Evolutionary conservation across 2,329 filamentous ascomycete species (phyloP), one percentile per base, ranked within the genome.

Genomic region (Sporothrix inflata): DNA sequence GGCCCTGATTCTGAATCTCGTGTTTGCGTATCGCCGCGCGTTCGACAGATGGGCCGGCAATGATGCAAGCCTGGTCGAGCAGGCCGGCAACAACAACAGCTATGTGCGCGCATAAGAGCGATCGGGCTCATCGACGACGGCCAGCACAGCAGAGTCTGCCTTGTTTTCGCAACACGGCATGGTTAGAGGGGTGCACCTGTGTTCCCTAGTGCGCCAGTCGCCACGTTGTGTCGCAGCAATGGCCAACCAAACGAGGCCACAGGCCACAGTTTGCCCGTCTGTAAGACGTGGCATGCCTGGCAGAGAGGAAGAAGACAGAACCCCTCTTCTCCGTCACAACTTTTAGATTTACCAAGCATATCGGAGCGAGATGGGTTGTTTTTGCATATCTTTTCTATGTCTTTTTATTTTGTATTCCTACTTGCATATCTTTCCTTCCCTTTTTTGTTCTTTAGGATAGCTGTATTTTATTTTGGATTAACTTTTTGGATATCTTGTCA

Each of bases 1-100:
- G 67, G 94, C 94, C 7, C 82, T 99, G 78, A 85, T 94, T 73
- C 80, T 97, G 77, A 99, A 99, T 80, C 97, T 98, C 83, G 88
- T 87, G 30, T 94, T 98, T 80, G 94, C 95, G 73, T 76, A 76
- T 53, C 75, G 72, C 16, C 63, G 75, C n/a, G 75, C 75, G 1
- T 72, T 74, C 45, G 67, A 76, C 11, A 67, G 72, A 27, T 76
- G 75, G 75, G 72, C 74, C 49, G 66, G 60, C n/a, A 14, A 70
- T 34, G 73, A 65, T 19, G 61, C 55, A 24, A 27, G 42, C 38
- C 60, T 19, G 2, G 4, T 24, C 21, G 27, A 42, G 19, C 4
- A 47, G 47, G n/a, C 19, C 9, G 42, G 9, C 16, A 72, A 68
- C 34, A 47, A 30, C 63, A 67, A 49, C 45, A 70, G 53, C 63